Evolutionary conservation across 495 filamentous ascomycete genomes (phyloP).

Genomic region (Aspergillus avenaceus): DNA sequence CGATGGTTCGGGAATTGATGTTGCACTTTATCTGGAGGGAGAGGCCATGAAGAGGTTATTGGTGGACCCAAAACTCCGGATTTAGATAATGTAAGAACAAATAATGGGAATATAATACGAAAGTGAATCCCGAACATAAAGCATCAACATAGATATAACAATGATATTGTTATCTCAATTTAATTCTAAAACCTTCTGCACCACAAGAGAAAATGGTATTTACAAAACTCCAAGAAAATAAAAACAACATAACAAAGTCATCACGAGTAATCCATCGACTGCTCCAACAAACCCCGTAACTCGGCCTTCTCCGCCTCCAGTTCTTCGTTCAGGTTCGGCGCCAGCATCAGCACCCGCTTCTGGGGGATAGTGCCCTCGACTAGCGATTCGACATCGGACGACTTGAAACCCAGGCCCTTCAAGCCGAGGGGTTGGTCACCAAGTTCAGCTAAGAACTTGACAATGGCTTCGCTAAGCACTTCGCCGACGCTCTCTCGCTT

Average conservation of each 20-base stretch:
- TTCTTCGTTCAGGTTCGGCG: slow-evolving; percentile 71
- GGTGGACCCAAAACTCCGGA: no score
- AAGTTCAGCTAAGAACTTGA: slow-evolving; percentile 71
- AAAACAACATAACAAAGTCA: not conserved
- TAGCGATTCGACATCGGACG: slow-evolving; percentile 67
- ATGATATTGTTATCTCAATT: no score
- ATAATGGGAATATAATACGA: no score
- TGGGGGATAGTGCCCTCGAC: slow-evolving; percentile 96
- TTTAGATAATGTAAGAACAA: no score
- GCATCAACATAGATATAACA: no score
- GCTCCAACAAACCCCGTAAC: slow-evolving; percentile 58
- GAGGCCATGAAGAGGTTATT: no score
- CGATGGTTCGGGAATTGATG: no score
- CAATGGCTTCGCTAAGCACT: slow-evolving; percentile 75
- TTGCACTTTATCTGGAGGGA: no score
- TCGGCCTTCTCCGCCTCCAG: slow-evolving; percentile 61
- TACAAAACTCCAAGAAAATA: not conserved
- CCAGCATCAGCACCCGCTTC: slow-evolving; percentile 82
- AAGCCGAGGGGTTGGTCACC: slow-evolving; percentile 89
- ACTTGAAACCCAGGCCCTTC: slow-evolving; percentile 75
- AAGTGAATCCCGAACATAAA: no score
- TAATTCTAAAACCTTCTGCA: no score
- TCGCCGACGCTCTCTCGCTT: slow-evolving; percentile 85
- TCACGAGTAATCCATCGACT: slow-evolving; percentile 56
- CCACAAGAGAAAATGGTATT: not conserved